A percentile compares a stretch with the other conserved stretches of the same genome.
These are phyloP conservation scores for Iberis pinnata DNA, from an alignment of 345 rosid genomes.

Conservation along the genomic window DNA sequence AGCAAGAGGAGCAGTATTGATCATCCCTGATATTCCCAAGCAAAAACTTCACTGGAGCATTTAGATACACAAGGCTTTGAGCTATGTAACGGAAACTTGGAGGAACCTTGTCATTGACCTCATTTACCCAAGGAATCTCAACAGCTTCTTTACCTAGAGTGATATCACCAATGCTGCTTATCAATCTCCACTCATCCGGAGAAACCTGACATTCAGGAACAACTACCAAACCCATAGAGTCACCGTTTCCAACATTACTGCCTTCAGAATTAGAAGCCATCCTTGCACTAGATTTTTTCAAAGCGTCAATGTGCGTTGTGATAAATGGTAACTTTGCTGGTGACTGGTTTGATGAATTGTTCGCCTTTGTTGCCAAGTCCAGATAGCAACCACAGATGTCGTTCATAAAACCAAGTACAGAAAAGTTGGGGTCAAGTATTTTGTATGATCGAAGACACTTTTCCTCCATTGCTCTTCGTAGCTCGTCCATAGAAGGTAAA, in stretches of 20 bases:
- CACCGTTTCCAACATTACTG: slow-evolving; percentile 17
- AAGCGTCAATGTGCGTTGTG: slow-evolving; percentile 34
- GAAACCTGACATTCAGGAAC: slow-evolving; percentile 42
- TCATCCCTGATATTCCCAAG: slow-evolving; percentile 49
- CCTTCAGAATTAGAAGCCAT: slow-evolving; percentile 10
- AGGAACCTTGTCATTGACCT: slow-evolving; percentile 47
- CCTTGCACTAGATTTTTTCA: slow-evolving; percentile 43
- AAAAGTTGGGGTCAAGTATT: slow-evolving; percentile 66
- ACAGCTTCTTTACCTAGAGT: slow-evolving; percentile 62
- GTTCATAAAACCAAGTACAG: slow-evolving; percentile 53
- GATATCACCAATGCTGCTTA: slow-evolving; percentile 46
- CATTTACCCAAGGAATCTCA: slow-evolving; percentile 72
- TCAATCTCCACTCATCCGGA: slow-evolving; percentile 43
- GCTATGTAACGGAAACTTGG: slow-evolving; percentile 57
- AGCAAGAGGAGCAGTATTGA: slow-evolving; percentile 61
- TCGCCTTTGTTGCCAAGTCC: slow-evolving; percentile 56
- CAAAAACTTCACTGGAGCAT: slow-evolving; percentile 53
- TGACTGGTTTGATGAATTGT: slow-evolving; percentile 44
- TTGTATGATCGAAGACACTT: slow-evolving; percentile 70
- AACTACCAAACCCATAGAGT: slow-evolving; percentile 37
- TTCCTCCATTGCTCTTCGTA: slow-evolving; percentile 63
- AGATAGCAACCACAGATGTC: slow-evolving; percentile 78
- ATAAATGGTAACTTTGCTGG: slow-evolving; percentile 44
- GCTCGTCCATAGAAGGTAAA: slow-evolving; percentile 62
- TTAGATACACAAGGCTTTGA: slow-evolving; percentile 43